Evolutionary conservation across 2,329 filamentous ascomycete species (phyloP).

Genomic region (Colletotrichum limetticola): DNA sequence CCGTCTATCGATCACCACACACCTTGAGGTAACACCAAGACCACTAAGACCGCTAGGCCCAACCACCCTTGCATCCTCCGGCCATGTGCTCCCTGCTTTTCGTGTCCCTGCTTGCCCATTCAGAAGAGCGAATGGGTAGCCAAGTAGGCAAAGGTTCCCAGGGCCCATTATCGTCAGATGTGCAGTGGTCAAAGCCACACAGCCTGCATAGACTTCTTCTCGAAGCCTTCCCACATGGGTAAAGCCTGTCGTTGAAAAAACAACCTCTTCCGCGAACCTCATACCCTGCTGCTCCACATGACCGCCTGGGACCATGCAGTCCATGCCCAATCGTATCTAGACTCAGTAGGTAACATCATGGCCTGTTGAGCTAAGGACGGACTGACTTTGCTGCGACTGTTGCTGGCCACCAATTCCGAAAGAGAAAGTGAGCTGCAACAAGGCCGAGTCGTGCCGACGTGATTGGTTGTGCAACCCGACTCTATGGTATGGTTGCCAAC

Average conservation of each 20-base stretch:
- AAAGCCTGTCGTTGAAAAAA: constrained; percentile 7
- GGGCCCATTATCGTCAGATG: constrained; percentile 12
- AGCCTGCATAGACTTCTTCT: constrained; percentile 28
- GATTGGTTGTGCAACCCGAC: constrained; percentile 21
- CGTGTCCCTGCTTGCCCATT: not conserved
- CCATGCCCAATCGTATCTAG: constrained; percentile 18
- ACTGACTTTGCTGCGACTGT: constrained; percentile 7
- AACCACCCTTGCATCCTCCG: not conserved
- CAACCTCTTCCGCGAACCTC: not conserved
- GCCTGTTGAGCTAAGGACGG: not conserved
- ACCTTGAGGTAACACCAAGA: not conserved
- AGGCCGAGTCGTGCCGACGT: constrained; percentile 12
- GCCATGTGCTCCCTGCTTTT: not conserved
- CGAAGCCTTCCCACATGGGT: constrained; percentile 28
- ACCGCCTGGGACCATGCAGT: constrained; percentile 19
- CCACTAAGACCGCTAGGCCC: not conserved
- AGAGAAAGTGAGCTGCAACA: constrained; percentile 22
- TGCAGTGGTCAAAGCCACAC: constrained; percentile 30
- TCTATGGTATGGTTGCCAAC: constrained; percentile 13
- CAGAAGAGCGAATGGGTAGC: not conserved
- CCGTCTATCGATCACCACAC: constrained; percentile 1
- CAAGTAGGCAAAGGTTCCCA: not conserved
- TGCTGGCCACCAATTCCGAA: constrained; percentile 26
- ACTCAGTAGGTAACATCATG: constrained; percentile 12
- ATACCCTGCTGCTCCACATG: constrained; percentile 24